Evolutionary conservation across 1,284 basidiomycete species (phyloP).

Genomic region (Flammula alnicola): DNA sequence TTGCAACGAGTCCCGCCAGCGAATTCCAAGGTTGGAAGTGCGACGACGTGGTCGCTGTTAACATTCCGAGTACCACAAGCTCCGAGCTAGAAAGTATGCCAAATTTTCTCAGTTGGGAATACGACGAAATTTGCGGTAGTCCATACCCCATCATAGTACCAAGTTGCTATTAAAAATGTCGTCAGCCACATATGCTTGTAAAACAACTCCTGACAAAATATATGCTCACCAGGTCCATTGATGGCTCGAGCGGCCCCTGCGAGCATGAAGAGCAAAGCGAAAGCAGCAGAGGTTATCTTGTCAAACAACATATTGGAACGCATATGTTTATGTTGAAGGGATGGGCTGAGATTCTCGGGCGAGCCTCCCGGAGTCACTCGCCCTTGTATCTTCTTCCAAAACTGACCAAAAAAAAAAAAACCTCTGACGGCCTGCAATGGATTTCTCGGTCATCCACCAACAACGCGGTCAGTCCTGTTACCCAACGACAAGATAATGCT

Average conservation of each 20-base stretch:
- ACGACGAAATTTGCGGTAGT: background rate
- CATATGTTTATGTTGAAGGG: too few relatives aligned
- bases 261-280: too few relatives aligned
- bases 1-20: conserved; percentile 31
- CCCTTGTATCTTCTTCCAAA: too few relatives aligned
- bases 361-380: too few relatives aligned
- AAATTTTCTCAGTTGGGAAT: background rate
- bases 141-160: conserved; percentile 20
- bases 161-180: conserved; percentile 17
- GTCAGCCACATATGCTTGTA: conserved; percentile 5
- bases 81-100: conserved; percentile 24
- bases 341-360: too few relatives aligned
- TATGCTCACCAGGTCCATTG: too few relatives aligned
- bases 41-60: conserved; percentile 33
- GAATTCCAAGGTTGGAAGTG: conserved; percentile 29
- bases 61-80: conserved; percentile 31
- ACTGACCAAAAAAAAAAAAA: too few relatives aligned
- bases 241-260: background rate
- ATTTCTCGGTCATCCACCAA: conserved; percentile 2
- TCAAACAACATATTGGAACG: too few relatives aligned
- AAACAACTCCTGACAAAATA: too few relatives aligned
- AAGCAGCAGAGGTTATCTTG: too few relatives aligned
- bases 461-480: background rate
- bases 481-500: background rate
- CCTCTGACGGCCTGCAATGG: too few relatives aligned